Percentiles rank a stretch among this genome's conserved stretches.
phyloP scores from a whole-genome alignment of 352 stramenopile species.

The Plasmopara halstedii region DNA sequence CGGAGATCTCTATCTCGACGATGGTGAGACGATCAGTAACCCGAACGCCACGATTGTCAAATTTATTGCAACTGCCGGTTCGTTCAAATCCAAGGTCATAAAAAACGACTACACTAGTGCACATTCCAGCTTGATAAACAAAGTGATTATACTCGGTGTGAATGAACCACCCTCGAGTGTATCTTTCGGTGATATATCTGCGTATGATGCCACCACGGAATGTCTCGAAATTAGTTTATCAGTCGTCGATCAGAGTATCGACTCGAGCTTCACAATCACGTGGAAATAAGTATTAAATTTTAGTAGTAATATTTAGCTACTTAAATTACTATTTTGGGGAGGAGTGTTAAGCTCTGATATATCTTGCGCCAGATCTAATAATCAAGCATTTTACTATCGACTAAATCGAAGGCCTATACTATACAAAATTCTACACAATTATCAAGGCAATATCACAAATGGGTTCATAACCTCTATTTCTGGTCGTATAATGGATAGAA shows the following conservation, averaged over 20 bases:
- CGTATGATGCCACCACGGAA: constrained; percentile 22
- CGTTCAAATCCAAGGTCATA: constrained; percentile 11
- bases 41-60: constrained; percentile 26
- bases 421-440: no score
- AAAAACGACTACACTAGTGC: constrained; percentile 16
- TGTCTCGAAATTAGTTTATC: constrained; percentile 22
- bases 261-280: constrained; percentile 17
- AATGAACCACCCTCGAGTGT: constrained; percentile 14
- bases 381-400: no score
- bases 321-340: no score
- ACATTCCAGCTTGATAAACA: constrained; percentile 18
- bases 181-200: constrained; percentile 16
- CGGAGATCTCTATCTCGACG: constrained; percentile 49
- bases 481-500: constrained; percentile 5
- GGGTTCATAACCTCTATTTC: no score
- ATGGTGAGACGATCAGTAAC: constrained; percentile 35
- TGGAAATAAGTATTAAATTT: constrained; percentile 18
- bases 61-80: constrained; percentile 17
- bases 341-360: no score
- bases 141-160: constrained; percentile 26
- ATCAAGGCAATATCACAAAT: no score
- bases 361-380: no score
- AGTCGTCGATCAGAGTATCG: constrained; percentile 17
- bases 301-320: no score
- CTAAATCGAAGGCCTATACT: no score